Evolutionary conservation across 495 filamentous ascomycete genomes (phyloP).

Genomic region (Penicillium maclennaniae): DNA sequence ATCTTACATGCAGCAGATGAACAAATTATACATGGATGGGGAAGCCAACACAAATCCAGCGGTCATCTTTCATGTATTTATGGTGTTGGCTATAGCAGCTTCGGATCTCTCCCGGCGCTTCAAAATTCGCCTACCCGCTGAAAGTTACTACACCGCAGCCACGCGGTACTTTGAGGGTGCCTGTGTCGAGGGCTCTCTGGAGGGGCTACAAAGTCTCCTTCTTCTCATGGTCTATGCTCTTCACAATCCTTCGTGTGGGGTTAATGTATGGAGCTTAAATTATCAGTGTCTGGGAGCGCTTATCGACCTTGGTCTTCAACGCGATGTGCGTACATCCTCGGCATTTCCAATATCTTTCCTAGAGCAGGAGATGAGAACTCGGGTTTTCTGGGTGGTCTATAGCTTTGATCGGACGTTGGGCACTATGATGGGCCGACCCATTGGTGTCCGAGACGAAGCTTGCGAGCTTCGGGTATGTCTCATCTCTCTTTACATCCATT

Average conservation of each 20-base stretch:
- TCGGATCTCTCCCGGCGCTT: slow-evolving; percentile 39
- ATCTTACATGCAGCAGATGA: slow-evolving; percentile 32
- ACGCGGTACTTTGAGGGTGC: slow-evolving; percentile 36
- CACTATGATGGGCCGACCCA: slow-evolving; percentile 48
- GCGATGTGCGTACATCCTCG: slow-evolving; percentile 34
- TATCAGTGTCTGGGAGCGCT: slow-evolving; percentile 46
- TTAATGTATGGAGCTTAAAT: slow-evolving; percentile 48
- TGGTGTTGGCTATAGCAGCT: slow-evolving; percentile 45
- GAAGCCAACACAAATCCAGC: slow-evolving; percentile 10
- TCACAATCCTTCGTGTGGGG: slow-evolving; percentile 40
- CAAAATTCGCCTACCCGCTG: slow-evolving; percentile 38
- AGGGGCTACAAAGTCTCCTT: slow-evolving; percentile 40
- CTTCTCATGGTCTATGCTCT: slow-evolving; percentile 46
- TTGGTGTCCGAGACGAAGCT: slow-evolving; percentile 47
- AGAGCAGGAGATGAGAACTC: slow-evolving; percentile 46
- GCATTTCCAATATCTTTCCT: slow-evolving; percentile 34
- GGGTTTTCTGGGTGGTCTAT: slow-evolving; percentile 48
- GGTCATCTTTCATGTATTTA: slow-evolving; percentile 38
- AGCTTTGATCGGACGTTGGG: slow-evolving; percentile 43
- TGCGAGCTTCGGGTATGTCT: slow-evolving; percentile 43
- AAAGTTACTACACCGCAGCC: slow-evolving; percentile 43
- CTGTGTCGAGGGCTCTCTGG: slow-evolving; percentile 35
- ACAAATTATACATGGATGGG: slow-evolving; percentile 26
- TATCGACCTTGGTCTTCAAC: slow-evolving; percentile 45
- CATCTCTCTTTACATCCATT: not conserved